Percentiles rank a stretch among this genome's conserved stretches.
Conservation (phyloP, 148 eudicot genomes). For the Polygonum aviculare region DNA sequence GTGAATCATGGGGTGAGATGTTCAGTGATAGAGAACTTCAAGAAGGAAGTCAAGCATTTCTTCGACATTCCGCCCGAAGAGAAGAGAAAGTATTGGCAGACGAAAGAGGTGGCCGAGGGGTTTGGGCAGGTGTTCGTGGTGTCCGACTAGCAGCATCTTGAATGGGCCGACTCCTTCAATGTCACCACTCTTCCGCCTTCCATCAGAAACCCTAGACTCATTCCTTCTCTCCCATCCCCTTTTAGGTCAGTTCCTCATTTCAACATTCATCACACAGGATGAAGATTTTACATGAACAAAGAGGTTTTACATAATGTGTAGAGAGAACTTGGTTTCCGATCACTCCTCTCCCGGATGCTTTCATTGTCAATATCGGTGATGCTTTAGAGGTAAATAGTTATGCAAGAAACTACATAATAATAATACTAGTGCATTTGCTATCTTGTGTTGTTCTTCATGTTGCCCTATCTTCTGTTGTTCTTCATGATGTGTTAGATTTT, state of each 20-base stretch:
- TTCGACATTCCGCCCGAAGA: conserved; percentile 25
- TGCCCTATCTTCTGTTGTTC: no score
- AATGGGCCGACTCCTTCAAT: conserved; percentile 29
- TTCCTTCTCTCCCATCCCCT: conserved; percentile 18
- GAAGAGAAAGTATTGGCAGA: conserved; percentile 25
- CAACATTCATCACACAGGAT: no score
- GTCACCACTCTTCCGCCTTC: conserved; percentile 17
- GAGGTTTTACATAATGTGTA: not conserved
- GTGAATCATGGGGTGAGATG: not conserved
- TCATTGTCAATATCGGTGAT: conserved; percentile 3
- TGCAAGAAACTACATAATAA: no score
- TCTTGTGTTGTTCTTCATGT: no score
- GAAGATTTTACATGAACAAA: no score
- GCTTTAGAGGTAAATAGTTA: conserved; percentile 11
- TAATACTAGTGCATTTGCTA: no score
- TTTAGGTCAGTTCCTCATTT: conserved; percentile 11
- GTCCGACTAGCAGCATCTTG: conserved; percentile 32
- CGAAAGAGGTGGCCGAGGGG: conserved; percentile 19
- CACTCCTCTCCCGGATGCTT: conserved; percentile 15
- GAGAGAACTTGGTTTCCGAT: conserved; percentile 9
- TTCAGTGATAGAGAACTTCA: not conserved
- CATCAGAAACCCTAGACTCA: conserved; percentile 13
- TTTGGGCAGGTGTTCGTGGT: conserved; percentile 28
- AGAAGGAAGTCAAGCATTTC: conserved; percentile 6
- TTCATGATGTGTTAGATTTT: conserved; percentile 14